phyloP scores from a whole-genome alignment of 768 basidiomycete genomes.

The Mycena polygramma region DNA sequence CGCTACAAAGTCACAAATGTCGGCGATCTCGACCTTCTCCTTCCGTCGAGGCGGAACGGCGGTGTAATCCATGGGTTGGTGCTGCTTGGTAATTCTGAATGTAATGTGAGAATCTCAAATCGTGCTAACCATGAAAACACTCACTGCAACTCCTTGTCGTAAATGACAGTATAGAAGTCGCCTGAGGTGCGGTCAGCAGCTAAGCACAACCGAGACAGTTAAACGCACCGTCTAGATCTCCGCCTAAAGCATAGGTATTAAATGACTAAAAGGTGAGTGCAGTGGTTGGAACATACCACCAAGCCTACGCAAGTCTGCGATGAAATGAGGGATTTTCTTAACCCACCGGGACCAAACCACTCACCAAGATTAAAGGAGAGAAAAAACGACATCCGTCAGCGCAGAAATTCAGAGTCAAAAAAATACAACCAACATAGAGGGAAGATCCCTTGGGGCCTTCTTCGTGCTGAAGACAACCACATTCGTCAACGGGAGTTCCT shows the following conservation, averaged over 20 bases:
- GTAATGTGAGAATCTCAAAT: not conserved
- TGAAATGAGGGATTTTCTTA: too few relatives aligned
- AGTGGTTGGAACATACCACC: slow-evolving; percentile 19
- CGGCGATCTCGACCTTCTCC: slow-evolving; percentile 20
- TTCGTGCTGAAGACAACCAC: slow-evolving; percentile 35
- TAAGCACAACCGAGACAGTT: too few relatives aligned
- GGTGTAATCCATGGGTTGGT: slow-evolving; percentile 35
- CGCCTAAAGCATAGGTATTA: slow-evolving; percentile 2
- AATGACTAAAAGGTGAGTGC: not conserved
- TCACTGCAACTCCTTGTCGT: slow-evolving; percentile 32
- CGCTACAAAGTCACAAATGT: slow-evolving; percentile 33
- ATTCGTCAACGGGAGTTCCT: slow-evolving; percentile 30
- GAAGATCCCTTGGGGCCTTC: slow-evolving; percentile 30
- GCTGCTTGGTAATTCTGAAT: slow-evolving; percentile 28
- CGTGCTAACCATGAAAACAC: not conserved
- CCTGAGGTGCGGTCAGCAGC: slow-evolving; percentile 6
- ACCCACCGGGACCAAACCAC: too few relatives aligned
- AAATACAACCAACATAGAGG: slow-evolving; percentile 28
- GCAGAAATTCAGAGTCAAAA: not conserved
- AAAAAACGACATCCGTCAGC: too few relatives aligned
- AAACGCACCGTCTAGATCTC: slow-evolving; percentile 34
- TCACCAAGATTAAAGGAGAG: too few relatives aligned
- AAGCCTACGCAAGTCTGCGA: slow-evolving; percentile 21
- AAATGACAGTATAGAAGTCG: slow-evolving; percentile 38
- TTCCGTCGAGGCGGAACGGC: slow-evolving; percentile 18